Conservation (phyloP, 2,329 filamentous ascomycete genomes). For the Meredithiella fracta region DNA sequence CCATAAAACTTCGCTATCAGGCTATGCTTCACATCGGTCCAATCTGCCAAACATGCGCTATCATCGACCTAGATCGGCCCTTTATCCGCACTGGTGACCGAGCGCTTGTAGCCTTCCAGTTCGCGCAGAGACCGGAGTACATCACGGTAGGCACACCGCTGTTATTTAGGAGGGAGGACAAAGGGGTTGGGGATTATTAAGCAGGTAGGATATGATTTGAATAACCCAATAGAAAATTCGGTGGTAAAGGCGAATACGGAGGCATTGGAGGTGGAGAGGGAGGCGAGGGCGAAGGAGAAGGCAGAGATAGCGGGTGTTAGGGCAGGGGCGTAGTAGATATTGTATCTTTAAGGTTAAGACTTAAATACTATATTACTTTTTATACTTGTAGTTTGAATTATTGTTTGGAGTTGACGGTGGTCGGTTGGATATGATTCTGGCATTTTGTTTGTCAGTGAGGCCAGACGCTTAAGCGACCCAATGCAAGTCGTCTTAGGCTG, state of each 20-base stretch:
- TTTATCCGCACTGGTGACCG: constrained; percentile 89
- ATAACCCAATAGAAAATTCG: neutral
- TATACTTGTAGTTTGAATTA: too few relatives aligned
- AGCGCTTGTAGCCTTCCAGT: constrained; percentile 86
- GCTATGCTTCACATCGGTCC: constrained; percentile 96
- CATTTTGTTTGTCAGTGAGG: too few relatives aligned
- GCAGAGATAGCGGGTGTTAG: neutral
- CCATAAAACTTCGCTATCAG: constrained; percentile 92
- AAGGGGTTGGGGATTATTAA: constrained; percentile 95
- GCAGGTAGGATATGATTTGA: constrained; percentile 66
- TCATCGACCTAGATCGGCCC: constrained; percentile 93
- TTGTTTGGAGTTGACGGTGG: too few relatives aligned
- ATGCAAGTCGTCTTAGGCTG: neutral
- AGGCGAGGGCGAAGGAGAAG: neutral
- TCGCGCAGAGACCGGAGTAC: constrained; percentile 88
- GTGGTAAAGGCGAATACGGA: neutral
- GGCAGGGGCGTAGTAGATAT: neutral
- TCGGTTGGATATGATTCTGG: too few relatives aligned
- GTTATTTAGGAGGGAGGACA: constrained; percentile 80
- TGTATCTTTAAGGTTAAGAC: too few relatives aligned
- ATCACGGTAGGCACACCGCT: constrained; percentile 75
- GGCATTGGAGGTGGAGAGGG: neutral
- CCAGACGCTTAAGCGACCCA: too few relatives aligned
- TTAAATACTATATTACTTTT: too few relatives aligned
- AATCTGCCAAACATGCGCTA: constrained; percentile 86